These are phyloP conservation scores for Noccaea caerulescens DNA, from an alignment of 345 rosid species.

Conservation along the genomic window DNA sequence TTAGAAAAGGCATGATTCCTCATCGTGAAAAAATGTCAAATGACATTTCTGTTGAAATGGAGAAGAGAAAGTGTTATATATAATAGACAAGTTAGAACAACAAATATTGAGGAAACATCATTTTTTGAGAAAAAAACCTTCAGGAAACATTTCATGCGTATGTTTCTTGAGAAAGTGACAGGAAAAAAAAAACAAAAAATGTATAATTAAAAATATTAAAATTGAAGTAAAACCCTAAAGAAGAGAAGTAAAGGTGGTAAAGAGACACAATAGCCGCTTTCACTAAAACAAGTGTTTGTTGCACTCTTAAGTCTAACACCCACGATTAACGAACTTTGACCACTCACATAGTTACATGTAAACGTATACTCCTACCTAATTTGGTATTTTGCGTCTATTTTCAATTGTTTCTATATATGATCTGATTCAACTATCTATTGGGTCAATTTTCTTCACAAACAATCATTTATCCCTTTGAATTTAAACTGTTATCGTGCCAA, in stretches of 20 bases:
- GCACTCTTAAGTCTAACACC: slow-evolving; percentile 33
- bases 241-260: slow-evolving; percentile 29
- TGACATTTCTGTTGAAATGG: too few species aligned
- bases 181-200: not conserved
- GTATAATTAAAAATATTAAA: slow-evolving; percentile 28
- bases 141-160: too few species aligned
- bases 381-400: slow-evolving; percentile 24
- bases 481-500: slow-evolving; percentile 14
- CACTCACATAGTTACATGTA: slow-evolving; percentile 33
- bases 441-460: slow-evolving; percentile 36
- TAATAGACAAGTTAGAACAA: too few species aligned
- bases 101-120: too few species aligned
- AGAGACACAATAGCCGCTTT: slow-evolving; percentile 35
- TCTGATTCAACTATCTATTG: slow-evolving; percentile 19
- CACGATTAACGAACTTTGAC: slow-evolving; percentile 49
- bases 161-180: slow-evolving; percentile 21
- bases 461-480: slow-evolving; percentile 37
- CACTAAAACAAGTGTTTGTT: slow-evolving; percentile 35
- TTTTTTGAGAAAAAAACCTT: too few species aligned
- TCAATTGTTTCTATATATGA: slow-evolving; percentile 16
- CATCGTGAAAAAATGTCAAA: too few species aligned
- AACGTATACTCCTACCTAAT: slow-evolving; percentile 25
- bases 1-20: too few species aligned
- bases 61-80: too few species aligned
- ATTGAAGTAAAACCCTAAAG: slow-evolving; percentile 46